Percentiles rank a stretch among this genome's conserved stretches.
Conservation (phyloP, 1,284 basidiomycete genomes). For the Pholiota adiposa region DNA sequence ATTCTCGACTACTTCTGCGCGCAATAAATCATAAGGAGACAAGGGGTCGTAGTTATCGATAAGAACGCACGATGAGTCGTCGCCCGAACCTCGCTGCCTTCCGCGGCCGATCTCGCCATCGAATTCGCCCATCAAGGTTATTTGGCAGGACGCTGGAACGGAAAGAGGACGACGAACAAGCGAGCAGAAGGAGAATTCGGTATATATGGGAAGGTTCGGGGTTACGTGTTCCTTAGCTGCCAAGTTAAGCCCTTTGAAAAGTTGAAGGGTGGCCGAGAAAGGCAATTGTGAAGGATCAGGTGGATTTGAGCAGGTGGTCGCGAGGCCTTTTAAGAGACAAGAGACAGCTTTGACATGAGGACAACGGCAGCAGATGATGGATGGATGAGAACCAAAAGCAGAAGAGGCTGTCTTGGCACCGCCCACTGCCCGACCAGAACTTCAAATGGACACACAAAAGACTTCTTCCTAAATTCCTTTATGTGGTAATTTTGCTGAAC, state of each 20-base stretch:
- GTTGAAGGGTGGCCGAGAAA: constrained; percentile 7
- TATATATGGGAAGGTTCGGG: constrained; percentile 2
- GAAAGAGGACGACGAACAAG: background rate
- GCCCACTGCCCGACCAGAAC: background rate
- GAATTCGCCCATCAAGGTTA: background rate
- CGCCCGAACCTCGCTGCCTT: constrained; percentile 19
- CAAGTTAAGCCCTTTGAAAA: constrained; percentile 1
- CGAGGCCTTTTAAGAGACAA: constrained; percentile 7
- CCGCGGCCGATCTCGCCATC: constrained; percentile 23
- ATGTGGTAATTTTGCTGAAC: constrained; percentile 10
- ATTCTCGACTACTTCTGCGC: constrained; percentile 58
- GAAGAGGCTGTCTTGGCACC: background rate
- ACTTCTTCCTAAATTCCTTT: constrained; percentile 9
- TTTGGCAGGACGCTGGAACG: background rate
- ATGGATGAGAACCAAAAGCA: background rate
- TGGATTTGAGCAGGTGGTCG: constrained; percentile 1
- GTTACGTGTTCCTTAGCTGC: background rate
- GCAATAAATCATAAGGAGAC: background rate
- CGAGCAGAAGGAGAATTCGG: background rate
- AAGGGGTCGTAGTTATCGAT: background rate
- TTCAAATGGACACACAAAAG: constrained; percentile 6
- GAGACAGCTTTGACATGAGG: constrained; percentile 3
- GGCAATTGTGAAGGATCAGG: constrained; percentile 8
- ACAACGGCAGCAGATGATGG: background rate
- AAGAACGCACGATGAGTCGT: constrained; percentile 33